Evolutionary conservation across 768 basidiomycete genomes (phyloP).

Genomic region (Rhizopogon vesiculosus): DNA sequence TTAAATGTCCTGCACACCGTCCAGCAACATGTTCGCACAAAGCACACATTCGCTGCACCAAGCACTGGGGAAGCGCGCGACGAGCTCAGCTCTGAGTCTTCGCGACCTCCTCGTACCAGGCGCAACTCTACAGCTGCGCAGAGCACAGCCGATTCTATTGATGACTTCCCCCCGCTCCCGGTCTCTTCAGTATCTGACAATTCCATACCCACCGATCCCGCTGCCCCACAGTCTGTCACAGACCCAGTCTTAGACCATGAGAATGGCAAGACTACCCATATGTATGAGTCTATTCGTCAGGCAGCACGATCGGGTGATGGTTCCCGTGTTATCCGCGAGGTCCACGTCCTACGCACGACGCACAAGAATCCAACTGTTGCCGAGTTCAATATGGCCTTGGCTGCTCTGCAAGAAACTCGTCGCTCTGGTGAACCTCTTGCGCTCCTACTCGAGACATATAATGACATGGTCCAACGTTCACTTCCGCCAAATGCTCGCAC

Average conservation of each 20-base stretch:
- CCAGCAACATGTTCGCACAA: conserved; percentile 57
- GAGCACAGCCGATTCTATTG: conserved; percentile 13
- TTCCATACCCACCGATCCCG: conserved; percentile 14
- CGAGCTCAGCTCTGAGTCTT: conserved; percentile 14
- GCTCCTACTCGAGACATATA: conserved; percentile 62
- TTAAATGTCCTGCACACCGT: conserved; percentile 57
- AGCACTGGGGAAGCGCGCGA: conserved; percentile 12
- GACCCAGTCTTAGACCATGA: conserved; percentile 14
- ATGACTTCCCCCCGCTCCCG: conserved; percentile 15
- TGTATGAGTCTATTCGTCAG: conserved; percentile 15
- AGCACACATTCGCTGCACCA: conserved; percentile 47
- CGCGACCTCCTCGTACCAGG: conserved; percentile 33
- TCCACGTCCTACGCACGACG: conserved; percentile 9
- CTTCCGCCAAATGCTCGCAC: conserved; percentile 61
- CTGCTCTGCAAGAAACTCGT: conserved; percentile 46
- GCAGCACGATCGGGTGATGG: conserved; percentile 23
- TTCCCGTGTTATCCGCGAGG: conserved; percentile 27
- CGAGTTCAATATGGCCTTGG: conserved; percentile 62
- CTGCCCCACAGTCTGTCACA: conserved; percentile 24
- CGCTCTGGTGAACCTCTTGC: conserved; percentile 48
- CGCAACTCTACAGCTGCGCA: conserved; percentile 45
- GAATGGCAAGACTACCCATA: not conserved
- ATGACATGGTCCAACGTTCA: conserved; percentile 59
- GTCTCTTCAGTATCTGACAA: conserved; percentile 4
- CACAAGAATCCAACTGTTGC: conserved; percentile 31